Conservation (phyloP, 2,329 filamentous ascomycete genomes). For the Neospermospora avenae region DNA sequence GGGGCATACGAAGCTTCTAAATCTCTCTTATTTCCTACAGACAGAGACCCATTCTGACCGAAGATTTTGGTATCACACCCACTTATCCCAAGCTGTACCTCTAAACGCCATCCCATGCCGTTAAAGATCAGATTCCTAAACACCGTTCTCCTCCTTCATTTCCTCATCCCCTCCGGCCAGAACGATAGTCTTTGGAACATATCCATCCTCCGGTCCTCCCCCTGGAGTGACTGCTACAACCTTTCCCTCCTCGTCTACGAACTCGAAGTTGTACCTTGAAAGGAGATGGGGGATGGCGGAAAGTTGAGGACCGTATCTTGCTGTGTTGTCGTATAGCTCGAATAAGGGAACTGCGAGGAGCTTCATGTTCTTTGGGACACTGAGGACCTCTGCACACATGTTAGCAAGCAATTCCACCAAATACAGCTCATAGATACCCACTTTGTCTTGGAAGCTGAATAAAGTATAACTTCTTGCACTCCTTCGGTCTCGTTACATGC, state of each 20-base stretch:
- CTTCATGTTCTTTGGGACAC: conserved; percentile 99
- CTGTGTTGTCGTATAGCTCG: conserved; percentile 97
- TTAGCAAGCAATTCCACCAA: conserved; percentile 9
- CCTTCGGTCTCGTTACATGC: conserved; percentile 93
- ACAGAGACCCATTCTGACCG: not conserved
- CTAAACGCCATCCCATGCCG: conserved; percentile 26
- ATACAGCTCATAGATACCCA: conserved; percentile 43
- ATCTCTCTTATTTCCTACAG: not conserved
- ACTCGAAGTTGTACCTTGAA: conserved; percentile 95
- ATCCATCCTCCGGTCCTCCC: conserved; percentile 51
- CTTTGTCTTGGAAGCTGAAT: conserved; percentile 91
- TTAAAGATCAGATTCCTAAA: conserved; percentile 15
- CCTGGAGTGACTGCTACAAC: conserved; percentile 84
- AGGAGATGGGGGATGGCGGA: conserved; percentile 94
- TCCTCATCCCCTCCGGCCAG: conserved; percentile 59
- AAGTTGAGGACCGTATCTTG: conserved; percentile 89
- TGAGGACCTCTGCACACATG: conserved; percentile 70
- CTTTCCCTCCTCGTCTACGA: conserved; percentile 88
- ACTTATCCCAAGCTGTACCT: conserved; percentile 20
- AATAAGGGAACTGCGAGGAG: conserved; percentile 94
- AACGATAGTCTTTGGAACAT: conserved; percentile 62
- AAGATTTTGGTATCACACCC: conserved; percentile 8
- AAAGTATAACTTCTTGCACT: conserved; percentile 98
- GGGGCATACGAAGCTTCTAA: not conserved
- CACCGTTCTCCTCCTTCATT: conserved; percentile 47